Evolutionary conservation across 2,329 filamentous ascomycete genomes (phyloP).

Genomic region (Aspergillus bombycis): DNA sequence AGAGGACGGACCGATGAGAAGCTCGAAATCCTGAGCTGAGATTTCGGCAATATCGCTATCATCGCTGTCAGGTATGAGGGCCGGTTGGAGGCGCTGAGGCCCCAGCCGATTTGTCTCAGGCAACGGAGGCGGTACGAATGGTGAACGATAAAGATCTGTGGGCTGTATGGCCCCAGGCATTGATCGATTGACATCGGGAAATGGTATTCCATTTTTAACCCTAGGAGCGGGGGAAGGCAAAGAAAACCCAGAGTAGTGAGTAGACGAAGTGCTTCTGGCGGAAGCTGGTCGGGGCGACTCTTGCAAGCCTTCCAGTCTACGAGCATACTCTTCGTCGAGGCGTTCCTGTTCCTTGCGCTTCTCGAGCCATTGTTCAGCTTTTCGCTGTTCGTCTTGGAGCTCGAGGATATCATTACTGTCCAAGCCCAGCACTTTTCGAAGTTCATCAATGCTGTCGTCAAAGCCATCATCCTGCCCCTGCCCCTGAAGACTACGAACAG

Average conservation of each 20-base stretch:
- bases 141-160: neutral
- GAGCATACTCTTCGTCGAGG: conserved; percentile 43
- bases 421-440: conserved; percentile 30
- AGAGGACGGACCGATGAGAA: neutral
- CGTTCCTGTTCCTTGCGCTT: conserved; percentile 38
- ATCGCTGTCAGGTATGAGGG: conserved; percentile 23
- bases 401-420: conserved; percentile 28
- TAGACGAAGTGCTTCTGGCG: conserved; percentile 9
- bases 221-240: conserved; percentile 2
- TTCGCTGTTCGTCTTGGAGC: conserved; percentile 34
- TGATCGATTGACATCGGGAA: neutral
- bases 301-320: conserved; percentile 35
- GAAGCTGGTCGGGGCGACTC: conserved; percentile 18
- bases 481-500: conserved; percentile 2
- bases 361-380: conserved; percentile 36
- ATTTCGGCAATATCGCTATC: conserved; percentile 42
- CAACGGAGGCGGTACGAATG: neutral
- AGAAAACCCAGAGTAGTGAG: conserved; percentile 10
- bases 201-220: neutral
- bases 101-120: neutral
- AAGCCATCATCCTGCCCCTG: neutral
- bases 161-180: neutral
- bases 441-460: conserved; percentile 16
- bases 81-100: conserved; percentile 7
- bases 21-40: conserved; percentile 23